Percentiles rank a stretch among this genome's conserved stretches.
Conservation (phyloP, 352 stramenopile species). For the Peronospora belbahrii region DNA sequence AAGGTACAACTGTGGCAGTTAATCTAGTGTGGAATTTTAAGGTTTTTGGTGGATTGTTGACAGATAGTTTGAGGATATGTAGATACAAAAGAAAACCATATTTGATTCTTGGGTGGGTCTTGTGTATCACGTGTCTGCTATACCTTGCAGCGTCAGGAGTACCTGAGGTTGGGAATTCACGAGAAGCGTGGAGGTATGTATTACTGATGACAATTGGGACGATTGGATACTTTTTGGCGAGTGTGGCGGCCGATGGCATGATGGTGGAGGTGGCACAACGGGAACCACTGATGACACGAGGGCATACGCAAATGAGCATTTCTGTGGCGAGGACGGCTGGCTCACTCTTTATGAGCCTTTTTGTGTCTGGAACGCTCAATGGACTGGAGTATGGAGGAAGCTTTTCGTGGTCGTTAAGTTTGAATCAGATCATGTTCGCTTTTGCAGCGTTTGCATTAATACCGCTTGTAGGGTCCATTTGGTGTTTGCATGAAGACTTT, state of each 20-base stretch:
- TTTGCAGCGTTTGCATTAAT: constrained; percentile 30
- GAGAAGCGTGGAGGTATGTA: constrained; percentile 51
- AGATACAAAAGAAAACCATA: constrained; percentile 63
- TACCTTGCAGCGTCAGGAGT: constrained; percentile 19
- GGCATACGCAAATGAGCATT: constrained; percentile 48
- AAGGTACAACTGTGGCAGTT: constrained; percentile 38
- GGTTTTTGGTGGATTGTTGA: constrained; percentile 49
- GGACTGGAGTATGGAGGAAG: constrained; percentile 46
- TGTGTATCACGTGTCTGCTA: constrained; percentile 35
- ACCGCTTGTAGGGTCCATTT: constrained; percentile 39
- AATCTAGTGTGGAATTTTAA: constrained; percentile 67
- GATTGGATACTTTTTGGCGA: constrained; percentile 81
- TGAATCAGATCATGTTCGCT: constrained; percentile 29
- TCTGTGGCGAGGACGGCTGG: constrained; percentile 39
- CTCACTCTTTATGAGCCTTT: constrained; percentile 40
- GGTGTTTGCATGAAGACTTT: constrained; percentile 46
- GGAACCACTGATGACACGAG: constrained; percentile 43
- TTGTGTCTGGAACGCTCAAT: constrained; percentile 51
- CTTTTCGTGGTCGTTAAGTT: constrained; percentile 35
- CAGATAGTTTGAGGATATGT: constrained; percentile 51
- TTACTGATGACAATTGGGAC: constrained; percentile 71
- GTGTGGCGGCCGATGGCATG: constrained; percentile 77
- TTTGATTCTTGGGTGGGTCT: constrained; percentile 49
- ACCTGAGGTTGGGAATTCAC: background rate
- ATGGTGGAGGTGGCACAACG: constrained; percentile 65